Percentiles rank a stretch among this genome's conserved stretches.
Conservation (phyloP, 1,284 basidiomycete genomes). For the Agroathelia rolfsii region DNA sequence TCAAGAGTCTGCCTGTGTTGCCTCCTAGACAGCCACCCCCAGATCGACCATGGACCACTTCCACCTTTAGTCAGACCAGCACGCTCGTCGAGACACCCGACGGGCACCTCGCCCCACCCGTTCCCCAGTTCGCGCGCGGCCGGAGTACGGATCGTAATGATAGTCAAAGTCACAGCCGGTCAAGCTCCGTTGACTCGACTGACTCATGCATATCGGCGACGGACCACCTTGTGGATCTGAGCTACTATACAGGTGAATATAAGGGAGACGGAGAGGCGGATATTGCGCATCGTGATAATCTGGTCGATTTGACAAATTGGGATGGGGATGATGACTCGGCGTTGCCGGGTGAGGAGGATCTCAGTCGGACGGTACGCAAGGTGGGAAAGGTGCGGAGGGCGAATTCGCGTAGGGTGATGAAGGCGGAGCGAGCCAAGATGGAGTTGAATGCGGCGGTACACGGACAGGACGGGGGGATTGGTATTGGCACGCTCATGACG, state of each 20-base stretch:
- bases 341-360: conserved; percentile 50
- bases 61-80: conserved; percentile 4
- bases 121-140: conserved; percentile 28
- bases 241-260: conserved; percentile 32
- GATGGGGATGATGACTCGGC: conserved; percentile 68
- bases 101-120: conserved; percentile 30
- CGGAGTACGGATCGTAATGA: no score
- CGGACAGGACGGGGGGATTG: no score
- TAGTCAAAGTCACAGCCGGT: conserved; percentile 7
- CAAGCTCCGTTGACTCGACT: conserved; percentile 20
- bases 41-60: conserved; percentile 13
- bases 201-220: no score
- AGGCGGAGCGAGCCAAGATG: conserved; percentile 14
- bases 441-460: conserved; percentile 6
- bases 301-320: conserved; percentile 71
- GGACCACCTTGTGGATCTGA: conserved; percentile 35
- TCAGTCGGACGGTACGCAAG: conserved; percentile 53
- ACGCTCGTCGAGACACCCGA: no score
- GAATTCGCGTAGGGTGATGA: conserved; percentile 31
- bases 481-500: no score
- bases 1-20: no score
- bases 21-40: conserved; percentile 8
- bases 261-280: conserved; percentile 20
- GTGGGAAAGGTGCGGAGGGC: conserved; percentile 64
- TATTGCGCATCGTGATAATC: conserved; percentile 35